Conservation (phyloP, 2,329 filamentous ascomycete genomes). For the Ramichloridium luteum region DNA sequence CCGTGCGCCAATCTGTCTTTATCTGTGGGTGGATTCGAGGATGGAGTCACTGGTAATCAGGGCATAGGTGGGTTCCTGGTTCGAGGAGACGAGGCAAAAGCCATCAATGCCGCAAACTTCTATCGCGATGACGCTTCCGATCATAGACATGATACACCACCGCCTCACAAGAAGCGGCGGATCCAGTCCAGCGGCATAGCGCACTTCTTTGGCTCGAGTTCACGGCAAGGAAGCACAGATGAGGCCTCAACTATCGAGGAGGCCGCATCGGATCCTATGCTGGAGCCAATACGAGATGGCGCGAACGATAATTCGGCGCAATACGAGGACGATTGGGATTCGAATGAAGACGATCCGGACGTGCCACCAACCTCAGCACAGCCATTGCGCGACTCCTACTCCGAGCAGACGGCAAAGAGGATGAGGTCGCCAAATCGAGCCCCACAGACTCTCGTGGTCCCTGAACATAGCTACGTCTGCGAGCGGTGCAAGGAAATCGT, state of each 20-base stretch:
- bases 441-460: too few species aligned
- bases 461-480: constrained; percentile 37
- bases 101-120: constrained; percentile 23
- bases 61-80: constrained; percentile 81
- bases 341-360: constrained; percentile 6
- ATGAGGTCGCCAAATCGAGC: constrained; percentile 3
- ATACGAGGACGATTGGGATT: background rate
- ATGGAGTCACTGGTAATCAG: constrained; percentile 70
- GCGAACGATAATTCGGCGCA: constrained; percentile 4
- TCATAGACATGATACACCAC: too few species aligned
- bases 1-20: constrained; percentile 84
- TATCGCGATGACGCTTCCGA: constrained; percentile 16
- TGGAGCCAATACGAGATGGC: constrained; percentile 3
- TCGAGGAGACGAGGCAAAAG: constrained; percentile 46
- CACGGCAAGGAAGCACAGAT: constrained; percentile 8
- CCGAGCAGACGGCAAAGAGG: background rate
- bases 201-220: constrained; percentile 24
- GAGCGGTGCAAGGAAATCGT: constrained; percentile 52
- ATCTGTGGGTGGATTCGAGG: constrained; percentile 84
- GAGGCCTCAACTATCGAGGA: constrained; percentile 9
- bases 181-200: constrained; percentile 24
- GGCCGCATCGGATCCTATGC: constrained; percentile 4
- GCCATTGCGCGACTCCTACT: background rate
- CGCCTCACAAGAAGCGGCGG: constrained; percentile 27
- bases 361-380: constrained; percentile 14